These are phyloP conservation scores for Euphrasia confusa DNA, from an alignment of 257 asterid species.

Conservation along the genomic window DNA sequence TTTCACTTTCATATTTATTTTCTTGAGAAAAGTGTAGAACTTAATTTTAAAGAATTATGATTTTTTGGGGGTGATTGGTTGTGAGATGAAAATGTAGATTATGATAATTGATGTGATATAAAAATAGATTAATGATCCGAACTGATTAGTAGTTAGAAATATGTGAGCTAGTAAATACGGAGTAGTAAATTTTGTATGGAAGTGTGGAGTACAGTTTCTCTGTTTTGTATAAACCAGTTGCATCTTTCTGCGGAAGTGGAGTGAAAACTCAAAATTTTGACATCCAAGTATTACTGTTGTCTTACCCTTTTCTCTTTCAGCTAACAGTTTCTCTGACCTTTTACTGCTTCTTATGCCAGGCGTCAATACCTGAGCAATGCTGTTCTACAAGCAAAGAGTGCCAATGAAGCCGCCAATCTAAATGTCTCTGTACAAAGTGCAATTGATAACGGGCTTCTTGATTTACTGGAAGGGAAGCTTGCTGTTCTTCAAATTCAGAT, in stretches of 20 bases:
- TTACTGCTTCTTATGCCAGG: slow-evolving; percentile 49
- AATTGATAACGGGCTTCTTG: slow-evolving; percentile 80
- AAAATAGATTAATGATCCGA: not conserved
- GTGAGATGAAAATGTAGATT: not conserved
- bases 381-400: slow-evolving; percentile 95
- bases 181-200: no score
- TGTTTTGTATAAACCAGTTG: no score
- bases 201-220: no score
- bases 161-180: no score
- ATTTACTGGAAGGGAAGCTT: slow-evolving; percentile 95
- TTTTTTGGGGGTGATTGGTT: not conserved
- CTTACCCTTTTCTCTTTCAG: slow-evolving; percentile 9
- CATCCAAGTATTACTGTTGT: not conserved
- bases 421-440: slow-evolving; percentile 51
- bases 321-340: slow-evolving; percentile 24
- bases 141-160: no score
- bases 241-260: no score
- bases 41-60: no score
- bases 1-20: no score
- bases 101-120: not conserved
- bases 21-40: no score
- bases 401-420: slow-evolving; percentile 48
- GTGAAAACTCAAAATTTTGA: no score
- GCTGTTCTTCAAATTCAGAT: slow-evolving; percentile 94
- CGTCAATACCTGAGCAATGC: slow-evolving; percentile 96